These are phyloP conservation scores for Thermothielavioides terrestris DNA, from an alignment of 495 filamentous ascomycete genomes.

Conservation along the genomic window DNA sequence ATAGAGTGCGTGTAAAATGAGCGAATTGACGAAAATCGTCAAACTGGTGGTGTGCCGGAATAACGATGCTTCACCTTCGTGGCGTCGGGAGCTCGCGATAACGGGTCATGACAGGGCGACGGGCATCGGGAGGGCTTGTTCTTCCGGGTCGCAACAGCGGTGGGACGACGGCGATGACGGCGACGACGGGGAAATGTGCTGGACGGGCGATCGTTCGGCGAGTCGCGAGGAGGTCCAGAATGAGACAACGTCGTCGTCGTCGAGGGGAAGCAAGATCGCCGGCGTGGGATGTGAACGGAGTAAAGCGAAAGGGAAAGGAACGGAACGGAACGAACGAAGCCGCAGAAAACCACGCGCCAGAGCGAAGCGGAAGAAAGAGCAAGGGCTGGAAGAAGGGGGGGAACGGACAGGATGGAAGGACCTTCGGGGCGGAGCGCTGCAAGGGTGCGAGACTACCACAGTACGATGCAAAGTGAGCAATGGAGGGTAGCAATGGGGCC, in stretches of 20 bases:
- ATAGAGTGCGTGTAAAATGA: slow-evolving; percentile 31
- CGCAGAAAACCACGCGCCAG: slow-evolving; percentile 5
- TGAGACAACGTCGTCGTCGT: slow-evolving; percentile 30
- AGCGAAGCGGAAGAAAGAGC: slow-evolving; percentile 18
- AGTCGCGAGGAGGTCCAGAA: slow-evolving; percentile 24
- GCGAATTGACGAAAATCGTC: slow-evolving; percentile 39
- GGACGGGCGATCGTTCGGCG: slow-evolving; percentile 14
- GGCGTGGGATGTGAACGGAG: slow-evolving; percentile 20
- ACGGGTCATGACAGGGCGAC: slow-evolving; percentile 27
- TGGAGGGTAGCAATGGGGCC: slow-evolving; percentile 15
- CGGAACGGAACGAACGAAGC: slow-evolving; percentile 21
- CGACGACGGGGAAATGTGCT: slow-evolving; percentile 1
- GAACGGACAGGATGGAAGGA: slow-evolving; percentile 15
- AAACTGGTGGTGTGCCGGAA: background rate
- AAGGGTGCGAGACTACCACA: slow-evolving; percentile 22
- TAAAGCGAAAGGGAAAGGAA: slow-evolving; percentile 7
- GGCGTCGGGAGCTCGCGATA: slow-evolving; percentile 19
- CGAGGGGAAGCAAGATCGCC: slow-evolving; percentile 17
- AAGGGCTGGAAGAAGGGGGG: slow-evolving; percentile 21
- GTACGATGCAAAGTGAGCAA: slow-evolving; percentile 5
- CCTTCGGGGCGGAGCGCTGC: slow-evolving; percentile 25
- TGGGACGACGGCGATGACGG: slow-evolving; percentile 8
- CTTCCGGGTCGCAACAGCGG: slow-evolving; percentile 9
- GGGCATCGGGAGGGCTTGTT: slow-evolving; percentile 24
- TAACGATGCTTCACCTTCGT: slow-evolving; percentile 19